Conservation (phyloP, 768 basidiomycete genomes). For the Macrolepiota albuminosa region DNA sequence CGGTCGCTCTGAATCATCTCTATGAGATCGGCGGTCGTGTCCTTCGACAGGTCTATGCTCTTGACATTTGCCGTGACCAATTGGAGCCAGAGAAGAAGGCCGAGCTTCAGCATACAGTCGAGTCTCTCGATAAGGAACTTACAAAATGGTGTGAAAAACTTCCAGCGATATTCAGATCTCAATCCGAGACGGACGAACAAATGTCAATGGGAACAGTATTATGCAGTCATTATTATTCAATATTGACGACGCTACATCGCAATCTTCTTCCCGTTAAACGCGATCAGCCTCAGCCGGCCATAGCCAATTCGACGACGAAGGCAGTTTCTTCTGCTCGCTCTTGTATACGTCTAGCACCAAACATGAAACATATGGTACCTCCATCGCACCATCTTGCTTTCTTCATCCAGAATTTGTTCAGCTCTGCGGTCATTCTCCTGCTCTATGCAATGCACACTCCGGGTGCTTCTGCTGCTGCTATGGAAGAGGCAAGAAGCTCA, state of each 20-base stretch:
- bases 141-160: slow-evolving; percentile 82
- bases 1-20: slow-evolving; percentile 66
- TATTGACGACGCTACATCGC: slow-evolving; percentile 82
- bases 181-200: slow-evolving; percentile 70
- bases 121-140: slow-evolving; percentile 71
- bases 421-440: slow-evolving; percentile 80
- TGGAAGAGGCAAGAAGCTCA: slow-evolving; percentile 79
- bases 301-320: slow-evolving; percentile 70
- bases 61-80: slow-evolving; percentile 72
- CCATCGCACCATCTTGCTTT: slow-evolving; percentile 85
- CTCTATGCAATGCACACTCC: slow-evolving; percentile 82
- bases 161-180: slow-evolving; percentile 69
- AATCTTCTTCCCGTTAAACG: slow-evolving; percentile 80
- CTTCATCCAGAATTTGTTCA: slow-evolving; percentile 87
- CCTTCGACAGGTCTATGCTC: slow-evolving; percentile 75
- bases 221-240: slow-evolving; percentile 86
- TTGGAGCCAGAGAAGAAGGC: slow-evolving; percentile 69
- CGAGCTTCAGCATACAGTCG: slow-evolving; percentile 76
- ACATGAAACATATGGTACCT: slow-evolving; percentile 79
- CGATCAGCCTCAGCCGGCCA: slow-evolving; percentile 61
- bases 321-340: slow-evolving; percentile 82
- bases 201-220: slow-evolving; percentile 83
- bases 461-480: slow-evolving; percentile 60
- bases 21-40: slow-evolving; percentile 85
- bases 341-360: slow-evolving; percentile 80